Evolutionary conservation across 768 basidiomycete species (phyloP), one percentile per base, ranked within the genome.

Genomic region (Amanita jacksonii): DNA sequence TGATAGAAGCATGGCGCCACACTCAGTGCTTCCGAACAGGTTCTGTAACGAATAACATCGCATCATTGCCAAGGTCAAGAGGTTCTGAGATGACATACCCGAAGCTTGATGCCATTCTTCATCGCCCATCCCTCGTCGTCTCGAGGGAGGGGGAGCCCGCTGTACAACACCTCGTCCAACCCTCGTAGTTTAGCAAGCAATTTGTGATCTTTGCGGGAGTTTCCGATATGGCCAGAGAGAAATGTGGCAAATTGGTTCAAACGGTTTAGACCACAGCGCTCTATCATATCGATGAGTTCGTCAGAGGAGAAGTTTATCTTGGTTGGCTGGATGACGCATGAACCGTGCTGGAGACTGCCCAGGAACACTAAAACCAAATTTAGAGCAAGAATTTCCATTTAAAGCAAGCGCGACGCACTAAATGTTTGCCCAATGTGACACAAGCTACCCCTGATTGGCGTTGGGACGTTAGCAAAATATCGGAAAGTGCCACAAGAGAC

Each of bases 21-120:
- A 74, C 65, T 89, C 86, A 2, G 86, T 89, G 58, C 76, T 85
- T n/a, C 86, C 86, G 56, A 87, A 88, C n/a, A 85, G 67, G 56
- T 86, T 88, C 79, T 84, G 35, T 28, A 47, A 41, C 12, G 19
- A 34, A 45, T 38, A 64, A 43, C 47, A 38, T 48, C 50, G 32
- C 31, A 53, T 41, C 22, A 41, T 20, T 27, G 38, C 8, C 23
- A 51, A 47, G 42, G 40, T 24, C 41, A 43, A 49, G 47, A 47
- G 41, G 52, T 51, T 55, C 48, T 39, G 46, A 25, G 12, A 25
- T 18, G 24, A 61, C 74, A 54, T 61, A 83, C 82, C 57, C 65
- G 73, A 43, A 88, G 60, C 51, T 68, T 75, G 50, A 89, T 68
- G 19, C 77, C 79, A 45, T 78, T 74, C 43, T 66, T 65, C 54